Conservation (phyloP, 1,284 basidiomycete species). For the Leccinum proximum region DNA sequence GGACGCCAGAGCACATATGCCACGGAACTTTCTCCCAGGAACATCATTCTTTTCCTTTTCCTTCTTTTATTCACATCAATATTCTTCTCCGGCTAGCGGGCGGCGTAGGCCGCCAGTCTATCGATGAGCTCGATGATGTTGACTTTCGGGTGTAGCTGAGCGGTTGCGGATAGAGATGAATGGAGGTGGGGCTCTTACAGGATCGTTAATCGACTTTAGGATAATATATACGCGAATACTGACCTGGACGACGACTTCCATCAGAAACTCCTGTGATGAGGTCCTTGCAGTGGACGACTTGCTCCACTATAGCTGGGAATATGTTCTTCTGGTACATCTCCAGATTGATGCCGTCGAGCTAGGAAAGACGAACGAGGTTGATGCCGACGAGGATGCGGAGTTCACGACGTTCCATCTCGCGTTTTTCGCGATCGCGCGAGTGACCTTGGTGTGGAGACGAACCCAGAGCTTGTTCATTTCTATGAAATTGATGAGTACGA, state of each 20-base stretch:
- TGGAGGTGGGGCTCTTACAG: slow-evolving; percentile 63
- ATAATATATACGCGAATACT: slow-evolving; percentile 15
- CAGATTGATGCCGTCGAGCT: slow-evolving; percentile 92
- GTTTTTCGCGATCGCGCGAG: slow-evolving; percentile 92
- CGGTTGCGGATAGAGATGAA: slow-evolving; percentile 90
- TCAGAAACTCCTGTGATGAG: slow-evolving; percentile 97
- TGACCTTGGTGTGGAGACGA: slow-evolving; percentile 95
- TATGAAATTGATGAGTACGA: slow-evolving; percentile 96
- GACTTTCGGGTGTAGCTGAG: slow-evolving; percentile 92
- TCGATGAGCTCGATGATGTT: slow-evolving; percentile 97
- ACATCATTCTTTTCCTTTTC: no score
- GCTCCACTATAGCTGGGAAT: slow-evolving; percentile 88
- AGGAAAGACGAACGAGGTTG: slow-evolving; percentile 90
- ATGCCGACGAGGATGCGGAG: slow-evolving; percentile 94
- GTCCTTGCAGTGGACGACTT: slow-evolving; percentile 96
- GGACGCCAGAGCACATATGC: no score
- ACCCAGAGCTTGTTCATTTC: slow-evolving; percentile 99
- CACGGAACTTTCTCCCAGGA: no score
- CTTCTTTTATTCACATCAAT: no score
- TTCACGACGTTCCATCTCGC: slow-evolving; percentile 92
- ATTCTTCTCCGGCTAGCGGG: no score
- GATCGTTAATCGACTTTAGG: neutral
- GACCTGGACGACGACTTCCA: slow-evolving; percentile 98
- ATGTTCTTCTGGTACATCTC: slow-evolving; percentile 85
- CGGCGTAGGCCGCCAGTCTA: slow-evolving; percentile 77